Base-by-base conservation (phyloP, 192 early-diverging fungal genomes). In the Coemansia biformis region DNA sequence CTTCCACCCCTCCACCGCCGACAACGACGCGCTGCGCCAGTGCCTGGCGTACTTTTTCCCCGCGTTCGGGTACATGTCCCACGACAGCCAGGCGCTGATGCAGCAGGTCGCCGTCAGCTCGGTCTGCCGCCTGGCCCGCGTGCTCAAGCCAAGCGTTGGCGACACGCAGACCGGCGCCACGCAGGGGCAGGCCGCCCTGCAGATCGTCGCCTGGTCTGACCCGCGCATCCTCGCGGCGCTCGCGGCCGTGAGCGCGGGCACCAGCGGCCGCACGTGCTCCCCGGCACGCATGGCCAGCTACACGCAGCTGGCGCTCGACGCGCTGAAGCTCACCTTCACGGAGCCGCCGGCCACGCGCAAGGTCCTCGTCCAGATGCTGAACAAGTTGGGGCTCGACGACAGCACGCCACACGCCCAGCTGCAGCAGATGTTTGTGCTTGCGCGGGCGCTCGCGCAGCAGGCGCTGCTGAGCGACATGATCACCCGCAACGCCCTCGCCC, bases 41-140 rank as follows among this genome's bases (percentile, higher is more conserved):
- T 95, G 90, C 51, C 76, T 95, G n/a, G 80, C 77, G 17, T 95
- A 91, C 57, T 95, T 95, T 45, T 80, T 95, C 45, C 90, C 87
- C 8, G 86, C 85, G 11, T 92, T 79, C 54, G 83, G 87, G 56
- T 81, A 88, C 49, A 89, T 91, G 22, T 77, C 82, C 7, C 51
- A 72, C 34, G 81, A 83, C 0, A 87, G 86, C 66, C 92, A 92
- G 62, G 59, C 46, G 10, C 45, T 79, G 34, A 55, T 95, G 52
- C 74, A 74, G 48, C 52, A 79, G 50, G 83, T 91, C 36, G 62
- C 73, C 10, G 54, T 76, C 18, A 23, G 42, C 19, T 30, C 63
- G 9, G 51, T 76, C 16, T 57, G 61, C 46, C 46, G 54, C 23
- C 54, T 76, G 44, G 48, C 51, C 38, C 43, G 45, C 35, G 53